A percentile compares a stretch with the other conserved stretches of the same genome.
These are phyloP conservation scores for Solanum dulcamara DNA, from an alignment of 257 asterid species.

Conservation along the genomic window DNA sequence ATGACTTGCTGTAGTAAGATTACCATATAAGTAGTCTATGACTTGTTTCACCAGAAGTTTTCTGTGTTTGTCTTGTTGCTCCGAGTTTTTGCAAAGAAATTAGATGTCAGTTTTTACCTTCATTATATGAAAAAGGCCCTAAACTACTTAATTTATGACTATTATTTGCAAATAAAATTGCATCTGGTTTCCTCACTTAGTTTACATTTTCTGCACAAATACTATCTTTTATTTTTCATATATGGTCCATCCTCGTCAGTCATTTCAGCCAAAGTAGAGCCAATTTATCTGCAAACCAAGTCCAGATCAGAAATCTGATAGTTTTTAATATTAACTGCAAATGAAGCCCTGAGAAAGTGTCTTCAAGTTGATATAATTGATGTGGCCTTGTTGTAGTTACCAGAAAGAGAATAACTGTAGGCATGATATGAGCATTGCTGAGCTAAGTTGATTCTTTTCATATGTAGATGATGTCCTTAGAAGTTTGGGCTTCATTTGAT, in stretches of 20 bases:
- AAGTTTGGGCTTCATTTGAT: constrained; percentile 65
- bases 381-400: background rate
- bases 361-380: background rate
- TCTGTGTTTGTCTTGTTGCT: background rate
- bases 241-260: background rate
- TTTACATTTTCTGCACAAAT: background rate
- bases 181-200: background rate
- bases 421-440: background rate
- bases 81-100: background rate
- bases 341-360: background rate
- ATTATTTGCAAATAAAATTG: background rate
- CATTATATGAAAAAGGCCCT: background rate
- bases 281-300: background rate
- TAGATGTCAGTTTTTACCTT: background rate
- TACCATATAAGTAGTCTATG: background rate
- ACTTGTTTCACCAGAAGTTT: background rate
- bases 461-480: constrained; percentile 46
- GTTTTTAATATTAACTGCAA: background rate
- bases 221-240: background rate
- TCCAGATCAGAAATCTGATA: background rate
- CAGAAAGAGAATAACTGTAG: background rate
- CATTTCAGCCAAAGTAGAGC: background rate
- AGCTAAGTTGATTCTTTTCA: constrained; percentile 1
- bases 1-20: background rate
- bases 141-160: background rate